Base-by-base conservation (phyloP, 2,329 filamentous ascomycete species). In the Xylariaceae sp. region DNA sequence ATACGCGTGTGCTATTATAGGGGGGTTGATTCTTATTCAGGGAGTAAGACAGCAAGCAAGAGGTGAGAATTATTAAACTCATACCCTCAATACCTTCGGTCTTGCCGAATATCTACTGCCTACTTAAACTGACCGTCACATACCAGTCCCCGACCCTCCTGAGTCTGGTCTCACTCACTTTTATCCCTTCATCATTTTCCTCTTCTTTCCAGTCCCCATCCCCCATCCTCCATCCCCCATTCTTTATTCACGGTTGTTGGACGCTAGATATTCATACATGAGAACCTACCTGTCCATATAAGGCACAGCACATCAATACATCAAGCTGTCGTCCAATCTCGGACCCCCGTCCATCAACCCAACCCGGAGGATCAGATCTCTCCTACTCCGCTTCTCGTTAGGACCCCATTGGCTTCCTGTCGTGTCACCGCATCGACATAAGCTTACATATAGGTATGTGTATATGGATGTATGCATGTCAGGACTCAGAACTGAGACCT, bases 361-460 rank as follows among this genome's bases (percentile, higher is more conserved):
- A 32, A 50, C 57, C 41, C 54, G 57, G 60, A 47, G 57, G 60
- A 47, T 60, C 45, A 60, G 54, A 58, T 60, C 50, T 48, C 47
- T 42, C 18, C 46, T 52, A 20, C 47, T 56, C 57, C 60, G 57
- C 40, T 62, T 58, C 54, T 60, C 45, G 44, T 10, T 49, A 37
- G 19, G 26, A 14, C 54, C 44, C 40, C 29, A 62, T 58, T 62
- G 60, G 60, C 37, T 19, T 44, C 10, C 54, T 52, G 47, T n/a
- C 9, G 57, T 60, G 47, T 48, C 44, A 60, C 57, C 50, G 52
- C 50, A 50, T 43, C 59, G 14, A 40, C 56, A 58, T 61, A 59
- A 60, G 55, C 62, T 60, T 60, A 66, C n/a, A n/a, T n/a, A n/a
- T n/a, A n/a, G 64, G 64, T 64, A 68, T 58, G 52, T 53, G 54